phyloP scores from a whole-genome alignment of 441 rosid species.

The Populus hybrid region DNA sequence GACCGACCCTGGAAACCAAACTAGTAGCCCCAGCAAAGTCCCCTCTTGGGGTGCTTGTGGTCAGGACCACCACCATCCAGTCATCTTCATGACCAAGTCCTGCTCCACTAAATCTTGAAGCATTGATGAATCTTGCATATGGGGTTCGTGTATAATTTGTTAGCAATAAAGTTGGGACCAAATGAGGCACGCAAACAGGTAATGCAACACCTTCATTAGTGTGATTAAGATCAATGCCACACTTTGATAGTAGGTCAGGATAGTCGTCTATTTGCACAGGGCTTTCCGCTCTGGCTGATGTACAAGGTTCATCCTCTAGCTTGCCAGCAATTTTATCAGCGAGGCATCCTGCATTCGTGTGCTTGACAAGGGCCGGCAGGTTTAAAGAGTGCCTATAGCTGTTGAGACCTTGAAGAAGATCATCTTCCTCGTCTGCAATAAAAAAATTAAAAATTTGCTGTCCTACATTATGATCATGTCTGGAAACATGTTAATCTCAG shows the following conservation, averaged over 20 bases:
- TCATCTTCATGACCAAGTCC: constrained; percentile 64
- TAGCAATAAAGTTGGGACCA: constrained; percentile 51
- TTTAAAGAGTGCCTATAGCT: constrained; percentile 47
- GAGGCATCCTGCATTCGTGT: constrained; percentile 54
- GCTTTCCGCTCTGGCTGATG: constrained; percentile 22
- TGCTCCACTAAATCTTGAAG: constrained; percentile 48
- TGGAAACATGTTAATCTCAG: background rate
- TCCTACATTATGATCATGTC: background rate
- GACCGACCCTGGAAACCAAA: constrained; percentile 14
- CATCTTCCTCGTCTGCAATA: constrained; percentile 21
- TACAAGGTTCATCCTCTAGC: constrained; percentile 47
- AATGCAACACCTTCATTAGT: constrained; percentile 48
- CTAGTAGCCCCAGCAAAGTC: constrained; percentile 30
- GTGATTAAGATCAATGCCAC: constrained; percentile 47
- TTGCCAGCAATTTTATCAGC: constrained; percentile 52
- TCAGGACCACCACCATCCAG: constrained; percentile 69
- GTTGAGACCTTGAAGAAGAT: constrained; percentile 68
- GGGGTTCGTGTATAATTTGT: constrained; percentile 65
- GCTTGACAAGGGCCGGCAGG: constrained; percentile 43
- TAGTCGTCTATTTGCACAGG: constrained; percentile 35
- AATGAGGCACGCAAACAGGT: constrained; percentile 60
- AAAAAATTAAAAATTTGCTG: background rate
- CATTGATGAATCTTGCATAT: constrained; percentile 45
- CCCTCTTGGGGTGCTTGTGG: constrained; percentile 43
- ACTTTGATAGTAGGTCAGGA: constrained; percentile 44